Evolutionary conservation across 306 rosid species (phyloP).

Genomic region (Ormosia semicastrata): DNA sequence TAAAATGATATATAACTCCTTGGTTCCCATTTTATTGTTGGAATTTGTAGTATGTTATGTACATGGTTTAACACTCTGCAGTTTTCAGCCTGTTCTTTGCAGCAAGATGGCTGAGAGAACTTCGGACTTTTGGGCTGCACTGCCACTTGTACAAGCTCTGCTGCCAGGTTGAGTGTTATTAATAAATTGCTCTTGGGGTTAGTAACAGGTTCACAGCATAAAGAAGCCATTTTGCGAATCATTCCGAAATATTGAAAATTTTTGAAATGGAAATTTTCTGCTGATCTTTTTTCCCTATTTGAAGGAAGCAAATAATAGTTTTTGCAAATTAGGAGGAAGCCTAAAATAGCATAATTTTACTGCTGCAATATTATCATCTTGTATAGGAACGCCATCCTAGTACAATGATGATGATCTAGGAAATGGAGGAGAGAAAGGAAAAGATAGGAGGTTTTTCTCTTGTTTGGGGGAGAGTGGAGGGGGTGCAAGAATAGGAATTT

Average conservation of each 20-base stretch:
- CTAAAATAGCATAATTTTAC: not conserved
- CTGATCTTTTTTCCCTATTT: not conserved
- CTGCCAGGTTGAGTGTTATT: conserved; percentile 74
- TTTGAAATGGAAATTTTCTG: conserved; percentile 6
- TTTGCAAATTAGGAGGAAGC: conserved; percentile 8
- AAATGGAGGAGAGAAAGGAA: not conserved
- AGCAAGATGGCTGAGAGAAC: conserved; percentile 76
- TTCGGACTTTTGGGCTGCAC: conserved; percentile 72
- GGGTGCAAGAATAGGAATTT: not conserved
- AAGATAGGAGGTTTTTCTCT: not conserved
- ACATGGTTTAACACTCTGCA: conserved; percentile 36
- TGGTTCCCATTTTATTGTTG: not conserved
- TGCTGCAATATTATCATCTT: not conserved
- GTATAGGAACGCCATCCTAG: conserved; percentile 2
- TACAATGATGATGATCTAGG: not conserved
- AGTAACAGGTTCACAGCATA: not conserved
- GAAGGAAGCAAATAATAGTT: not conserved
- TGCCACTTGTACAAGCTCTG: conserved; percentile 86
- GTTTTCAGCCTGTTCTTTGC: conserved; percentile 83
- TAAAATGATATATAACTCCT: conserved; percentile 28
- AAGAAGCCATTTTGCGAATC: conserved; percentile 3
- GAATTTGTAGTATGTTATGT: conserved; percentile 27
- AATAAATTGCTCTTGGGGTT: not conserved
- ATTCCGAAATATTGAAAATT: not conserved
- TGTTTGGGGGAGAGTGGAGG: not conserved